A percentile compares a stretch with the other conserved stretches of the same genome.
Conservation (phyloP, 2,329 filamentous ascomycete genomes). For the Pseudogymnoascus sp. region DNA sequence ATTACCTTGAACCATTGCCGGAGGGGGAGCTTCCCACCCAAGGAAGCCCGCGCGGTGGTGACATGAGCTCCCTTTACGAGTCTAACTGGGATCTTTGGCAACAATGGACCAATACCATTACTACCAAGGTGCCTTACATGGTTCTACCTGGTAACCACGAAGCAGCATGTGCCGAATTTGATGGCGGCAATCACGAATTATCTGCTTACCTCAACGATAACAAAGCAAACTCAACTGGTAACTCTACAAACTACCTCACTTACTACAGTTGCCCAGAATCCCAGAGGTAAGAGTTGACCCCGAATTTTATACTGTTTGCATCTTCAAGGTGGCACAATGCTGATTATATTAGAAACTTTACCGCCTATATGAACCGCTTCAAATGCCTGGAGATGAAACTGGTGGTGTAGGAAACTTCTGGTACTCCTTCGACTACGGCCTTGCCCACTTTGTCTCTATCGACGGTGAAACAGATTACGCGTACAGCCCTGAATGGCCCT, state of each 20-base stretch:
- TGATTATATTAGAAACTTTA: slow-evolving; percentile 36
- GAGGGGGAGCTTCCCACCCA: slow-evolving; percentile 38
- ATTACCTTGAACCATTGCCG: slow-evolving; percentile 39
- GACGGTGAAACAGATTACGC: slow-evolving; percentile 44
- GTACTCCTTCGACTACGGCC: slow-evolving; percentile 48
- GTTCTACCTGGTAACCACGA: slow-evolving; percentile 40
- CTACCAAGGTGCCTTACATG: slow-evolving; percentile 11
- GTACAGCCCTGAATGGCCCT: slow-evolving; percentile 39
- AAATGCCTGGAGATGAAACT: slow-evolving; percentile 41
- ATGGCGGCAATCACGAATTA: not conserved
- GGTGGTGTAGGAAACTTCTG: slow-evolving; percentile 45
- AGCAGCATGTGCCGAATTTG: not conserved
- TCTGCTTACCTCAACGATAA: slow-evolving; percentile 40
- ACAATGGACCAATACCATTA: slow-evolving; percentile 36
- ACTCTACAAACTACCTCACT: slow-evolving; percentile 31
- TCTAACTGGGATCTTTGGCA: slow-evolving; percentile 44
- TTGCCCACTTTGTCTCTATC: slow-evolving; percentile 44
- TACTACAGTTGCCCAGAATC: slow-evolving; percentile 47
- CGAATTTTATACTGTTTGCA: not conserved
- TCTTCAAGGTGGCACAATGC: not conserved
- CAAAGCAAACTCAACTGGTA: slow-evolving; percentile 35
- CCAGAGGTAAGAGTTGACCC: slow-evolving; percentile 32
- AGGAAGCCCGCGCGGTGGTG: slow-evolving; percentile 40
- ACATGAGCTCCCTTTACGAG: slow-evolving; percentile 43
- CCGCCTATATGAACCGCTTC: slow-evolving; percentile 45